Conservation (phyloP, 2,329 filamentous ascomycete species). For the Thielaviopsis populi region DNA sequence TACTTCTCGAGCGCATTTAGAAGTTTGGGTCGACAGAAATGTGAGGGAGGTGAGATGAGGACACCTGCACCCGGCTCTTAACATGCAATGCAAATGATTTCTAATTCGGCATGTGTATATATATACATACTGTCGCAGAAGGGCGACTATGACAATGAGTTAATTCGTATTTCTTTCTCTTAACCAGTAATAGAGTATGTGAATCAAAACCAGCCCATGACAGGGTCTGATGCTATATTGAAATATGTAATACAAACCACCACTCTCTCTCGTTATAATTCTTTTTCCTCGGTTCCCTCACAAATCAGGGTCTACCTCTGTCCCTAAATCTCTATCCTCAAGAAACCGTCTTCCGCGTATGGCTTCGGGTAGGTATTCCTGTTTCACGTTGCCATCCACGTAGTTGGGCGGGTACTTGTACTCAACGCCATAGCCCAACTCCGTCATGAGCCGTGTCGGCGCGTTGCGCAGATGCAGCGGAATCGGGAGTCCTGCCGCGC, state of each 20-base stretch:
- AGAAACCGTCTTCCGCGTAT: conserved; percentile 59
- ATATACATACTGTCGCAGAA: neutral
- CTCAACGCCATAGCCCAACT: conserved; percentile 74
- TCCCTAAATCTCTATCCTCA: conserved; percentile 66
- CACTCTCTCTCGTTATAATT: no score
- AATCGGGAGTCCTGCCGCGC: conserved; percentile 64
- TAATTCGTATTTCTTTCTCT: neutral
- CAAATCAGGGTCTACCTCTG: conserved; percentile 57
- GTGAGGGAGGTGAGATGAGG: no score
- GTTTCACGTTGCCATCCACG: conserved; percentile 60
- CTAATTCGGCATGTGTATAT: no score
- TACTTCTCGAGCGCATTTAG: neutral
- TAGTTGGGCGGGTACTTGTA: conserved; percentile 98
- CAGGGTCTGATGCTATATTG: no score
- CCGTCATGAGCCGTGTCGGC: conserved; percentile 82
- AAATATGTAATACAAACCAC: no score
- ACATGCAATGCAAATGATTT: no score
- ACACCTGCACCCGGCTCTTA: no score
- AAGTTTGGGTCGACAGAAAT: neutral
- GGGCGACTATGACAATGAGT: neutral
- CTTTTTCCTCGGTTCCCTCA: conserved; percentile 23
- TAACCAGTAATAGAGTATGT: no score
- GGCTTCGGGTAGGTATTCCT: conserved; percentile 78
- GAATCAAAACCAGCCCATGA: no score
- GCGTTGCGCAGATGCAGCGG: conserved; percentile 84